These are phyloP conservation scores for Rhodotorula mucilaginosa DNA, from an alignment of 1,284 basidiomycete genomes.

Conservation along the genomic window DNA sequence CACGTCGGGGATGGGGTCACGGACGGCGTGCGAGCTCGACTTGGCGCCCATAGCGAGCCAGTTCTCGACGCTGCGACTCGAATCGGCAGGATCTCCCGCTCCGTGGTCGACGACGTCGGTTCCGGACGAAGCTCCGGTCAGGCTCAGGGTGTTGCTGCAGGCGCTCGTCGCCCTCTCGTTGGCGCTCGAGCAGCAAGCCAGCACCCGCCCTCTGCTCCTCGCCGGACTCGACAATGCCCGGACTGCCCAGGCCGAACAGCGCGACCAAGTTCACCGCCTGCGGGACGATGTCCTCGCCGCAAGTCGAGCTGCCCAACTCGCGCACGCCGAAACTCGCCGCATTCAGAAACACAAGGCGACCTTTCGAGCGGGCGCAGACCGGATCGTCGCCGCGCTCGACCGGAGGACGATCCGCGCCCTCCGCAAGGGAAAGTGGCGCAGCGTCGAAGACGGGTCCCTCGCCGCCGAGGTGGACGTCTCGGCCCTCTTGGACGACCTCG, in stretches of 20 bases:
- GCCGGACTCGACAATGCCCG: not conserved
- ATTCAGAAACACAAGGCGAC: conserved; percentile 10
- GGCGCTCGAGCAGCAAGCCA: conserved; percentile 9
- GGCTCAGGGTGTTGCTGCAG: conserved; percentile 11
- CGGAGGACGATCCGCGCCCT: conserved; percentile 7
- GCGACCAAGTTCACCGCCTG: not conserved
- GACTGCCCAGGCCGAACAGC: not conserved
- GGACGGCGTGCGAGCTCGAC: not conserved
- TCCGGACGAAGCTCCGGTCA: conserved; percentile 1
- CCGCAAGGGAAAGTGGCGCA: conserved; percentile 16
- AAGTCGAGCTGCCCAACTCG: conserved; percentile 15
- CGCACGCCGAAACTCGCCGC: conserved; percentile 18
- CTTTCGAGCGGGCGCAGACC: conserved; percentile 12
- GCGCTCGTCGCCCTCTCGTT: conserved; percentile 21
- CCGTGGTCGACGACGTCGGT: conserved; percentile 13
- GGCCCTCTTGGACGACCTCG: conserved; percentile 20
- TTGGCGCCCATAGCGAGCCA: not conserved
- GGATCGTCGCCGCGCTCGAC: conserved; percentile 16
- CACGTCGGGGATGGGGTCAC: no score
- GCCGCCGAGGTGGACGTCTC: conserved; percentile 9
- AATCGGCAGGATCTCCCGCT: conserved; percentile 15
- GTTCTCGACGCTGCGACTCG: conserved; percentile 1
- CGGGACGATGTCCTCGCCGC: conserved; percentile 12
- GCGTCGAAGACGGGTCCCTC: not conserved
- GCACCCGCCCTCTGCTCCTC: conserved; percentile 10